phyloP scores from a whole-genome alignment of 257 asterid genomes.

The Echites panduratus region DNA sequence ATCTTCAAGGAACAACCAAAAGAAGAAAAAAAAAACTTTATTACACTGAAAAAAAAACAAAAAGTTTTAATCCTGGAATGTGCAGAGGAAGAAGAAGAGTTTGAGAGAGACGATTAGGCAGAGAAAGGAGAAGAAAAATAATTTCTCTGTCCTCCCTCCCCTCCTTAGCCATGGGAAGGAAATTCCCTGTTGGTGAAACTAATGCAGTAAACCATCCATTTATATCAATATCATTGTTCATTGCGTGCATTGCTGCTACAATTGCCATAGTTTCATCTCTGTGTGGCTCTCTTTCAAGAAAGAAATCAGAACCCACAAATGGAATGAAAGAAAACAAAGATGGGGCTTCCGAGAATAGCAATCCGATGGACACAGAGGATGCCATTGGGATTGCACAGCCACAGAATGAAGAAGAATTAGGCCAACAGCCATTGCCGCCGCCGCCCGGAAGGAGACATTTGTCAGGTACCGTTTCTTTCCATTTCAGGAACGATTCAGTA shows the following conservation, averaged over 20 bases:
- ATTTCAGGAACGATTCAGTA: conserved; percentile 29
- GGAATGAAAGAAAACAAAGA: conserved; percentile 4
- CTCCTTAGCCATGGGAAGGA: conserved; percentile 41
- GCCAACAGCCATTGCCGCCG: conserved; percentile 28
- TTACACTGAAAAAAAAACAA: too few relatives aligned
- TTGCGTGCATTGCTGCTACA: conserved; percentile 29
- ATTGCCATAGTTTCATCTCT: conserved; percentile 42
- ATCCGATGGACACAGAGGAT: not conserved
- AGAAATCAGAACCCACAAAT: conserved; percentile 22
- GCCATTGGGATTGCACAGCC: not conserved
- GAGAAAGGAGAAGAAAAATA: not conserved
- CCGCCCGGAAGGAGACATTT: conserved; percentile 31
- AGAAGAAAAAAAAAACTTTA: not conserved
- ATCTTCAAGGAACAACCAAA: not conserved
- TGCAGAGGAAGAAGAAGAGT: not conserved
- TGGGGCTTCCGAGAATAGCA: not conserved
- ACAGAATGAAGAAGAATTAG: conserved; percentile 9
- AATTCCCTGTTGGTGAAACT: conserved; percentile 29
- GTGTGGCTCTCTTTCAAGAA: conserved; percentile 43
- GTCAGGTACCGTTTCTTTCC: conserved; percentile 20
- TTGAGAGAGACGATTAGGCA: not conserved
- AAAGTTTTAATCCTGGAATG: not conserved
- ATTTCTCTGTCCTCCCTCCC: not conserved
- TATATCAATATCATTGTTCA: conserved; percentile 17
- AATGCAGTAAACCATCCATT: conserved; percentile 21